Conservation (phyloP, 2,329 filamentous ascomycete genomes). For the Pseudogymnoascus sp. region DNA sequence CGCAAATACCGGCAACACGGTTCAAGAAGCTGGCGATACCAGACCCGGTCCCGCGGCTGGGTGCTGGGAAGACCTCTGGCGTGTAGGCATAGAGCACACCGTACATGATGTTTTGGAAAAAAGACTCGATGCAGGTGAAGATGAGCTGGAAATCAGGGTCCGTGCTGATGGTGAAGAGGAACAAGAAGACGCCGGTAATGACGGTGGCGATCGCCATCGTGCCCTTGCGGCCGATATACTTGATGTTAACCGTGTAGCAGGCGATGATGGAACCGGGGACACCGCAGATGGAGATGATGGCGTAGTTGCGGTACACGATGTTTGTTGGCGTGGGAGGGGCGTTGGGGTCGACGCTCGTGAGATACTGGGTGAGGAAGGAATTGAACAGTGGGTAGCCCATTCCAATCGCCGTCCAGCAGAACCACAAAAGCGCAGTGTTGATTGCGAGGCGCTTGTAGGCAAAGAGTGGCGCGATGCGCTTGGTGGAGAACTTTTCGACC, state of each 20-base stretch:
- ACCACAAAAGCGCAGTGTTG: slow-evolving; percentile 57
- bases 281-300: slow-evolving; percentile 68
- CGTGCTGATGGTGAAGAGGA: slow-evolving; percentile 49
- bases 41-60: slow-evolving; percentile 62
- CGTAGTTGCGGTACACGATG: slow-evolving; percentile 68
- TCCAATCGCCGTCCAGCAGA: slow-evolving; percentile 74
- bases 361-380: slow-evolving; percentile 80
- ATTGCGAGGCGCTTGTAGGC: slow-evolving; percentile 42
- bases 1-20: slow-evolving; percentile 56
- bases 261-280: slow-evolving; percentile 71
- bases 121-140: slow-evolving; percentile 61
- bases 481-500: slow-evolving; percentile 56
- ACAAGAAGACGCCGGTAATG: slow-evolving; percentile 61
- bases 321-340: slow-evolving; percentile 30
- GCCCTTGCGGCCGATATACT: slow-evolving; percentile 60
- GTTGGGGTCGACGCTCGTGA: slow-evolving; percentile 47
- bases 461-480: slow-evolving; percentile 61
- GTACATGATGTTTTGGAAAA: slow-evolving; percentile 71
- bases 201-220: slow-evolving; percentile 62
- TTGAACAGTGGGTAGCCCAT: slow-evolving; percentile 87
- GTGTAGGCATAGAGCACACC: slow-evolving; percentile 70
- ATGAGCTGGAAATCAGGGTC: slow-evolving; percentile 51
- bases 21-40: slow-evolving; percentile 67
- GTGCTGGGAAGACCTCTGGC: slow-evolving; percentile 67
- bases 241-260: slow-evolving; percentile 60